phyloP scores from a whole-genome alignment of 176 grass and related monocot genomes.

The Bromus sterilis region DNA sequence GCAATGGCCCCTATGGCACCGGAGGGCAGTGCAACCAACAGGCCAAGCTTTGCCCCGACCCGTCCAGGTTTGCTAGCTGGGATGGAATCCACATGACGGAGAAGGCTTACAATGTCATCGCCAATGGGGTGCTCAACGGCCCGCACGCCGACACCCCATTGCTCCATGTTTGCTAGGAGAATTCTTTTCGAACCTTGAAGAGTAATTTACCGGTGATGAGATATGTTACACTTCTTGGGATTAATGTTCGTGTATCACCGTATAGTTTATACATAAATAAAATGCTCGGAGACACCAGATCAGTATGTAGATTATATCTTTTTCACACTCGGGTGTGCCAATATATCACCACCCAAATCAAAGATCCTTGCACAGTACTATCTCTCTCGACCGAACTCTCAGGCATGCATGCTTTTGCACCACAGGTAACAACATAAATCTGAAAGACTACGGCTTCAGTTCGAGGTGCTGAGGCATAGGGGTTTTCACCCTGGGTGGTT shows the following conservation, averaged over 20 bases:
- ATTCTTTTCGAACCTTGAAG: background rate
- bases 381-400: no score
- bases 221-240: background rate
- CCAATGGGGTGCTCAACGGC: constrained; percentile 20
- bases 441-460: no score
- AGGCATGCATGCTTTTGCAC: no score
- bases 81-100: constrained; percentile 41
- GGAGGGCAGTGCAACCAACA: background rate
- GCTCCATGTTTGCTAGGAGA: background rate
- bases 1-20: background rate
- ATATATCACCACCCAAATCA: no score
- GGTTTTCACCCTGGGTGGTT: no score
- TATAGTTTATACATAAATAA: no score
- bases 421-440: no score
- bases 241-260: background rate
- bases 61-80: constrained; percentile 25
- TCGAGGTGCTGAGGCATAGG: no score
- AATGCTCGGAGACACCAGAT: no score
- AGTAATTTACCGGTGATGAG: background rate
- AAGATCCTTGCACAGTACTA: no score
- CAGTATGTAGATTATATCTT: no score
- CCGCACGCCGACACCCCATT: constrained; percentile 17
- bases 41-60: constrained; percentile 9
- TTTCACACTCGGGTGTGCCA: no score
- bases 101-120: constrained; percentile 20